Percentiles rank a stretch among this genome's conserved stretches.
phyloP scores from a whole-genome alignment of 768 basidiomycete species.

The Boletus coccyginus region DNA sequence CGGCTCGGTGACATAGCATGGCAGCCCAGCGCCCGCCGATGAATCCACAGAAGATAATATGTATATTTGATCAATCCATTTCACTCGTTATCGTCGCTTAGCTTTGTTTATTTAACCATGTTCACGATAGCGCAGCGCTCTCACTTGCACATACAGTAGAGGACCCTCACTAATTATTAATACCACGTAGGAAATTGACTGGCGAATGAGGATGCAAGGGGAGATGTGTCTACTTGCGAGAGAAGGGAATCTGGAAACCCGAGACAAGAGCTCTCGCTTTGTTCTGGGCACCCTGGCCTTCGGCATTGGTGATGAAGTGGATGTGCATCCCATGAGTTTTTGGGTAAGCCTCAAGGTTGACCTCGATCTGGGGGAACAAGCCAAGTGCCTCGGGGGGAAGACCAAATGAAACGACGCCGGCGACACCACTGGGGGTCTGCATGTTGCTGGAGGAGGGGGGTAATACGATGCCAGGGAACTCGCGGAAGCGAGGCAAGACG shows the following conservation, averaged over 20 bases:
- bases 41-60: constrained; percentile 5
- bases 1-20: constrained; percentile 63
- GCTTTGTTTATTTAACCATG: constrained; percentile 18
- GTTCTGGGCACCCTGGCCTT: constrained; percentile 88
- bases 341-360: constrained; percentile 89
- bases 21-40: constrained; percentile 36
- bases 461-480: constrained; percentile 81
- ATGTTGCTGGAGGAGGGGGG: constrained; percentile 70
- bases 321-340: constrained; percentile 88
- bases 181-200: constrained; percentile 9
- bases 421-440: constrained; percentile 71
- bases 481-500: constrained; percentile 90
- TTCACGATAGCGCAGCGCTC: constrained; percentile 22
- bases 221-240: constrained; percentile 35
- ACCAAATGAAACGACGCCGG: constrained; percentile 89
- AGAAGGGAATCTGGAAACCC: constrained; percentile 91
- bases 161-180: constrained; percentile 23
- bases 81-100: constrained; percentile 13
- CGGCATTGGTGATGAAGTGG: constrained; percentile 87
- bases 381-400: constrained; percentile 80
- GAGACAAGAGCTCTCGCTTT: constrained; percentile 82
- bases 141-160: constrained; percentile 32
- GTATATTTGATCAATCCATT: constrained; percentile 10
- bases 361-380: constrained; percentile 94
- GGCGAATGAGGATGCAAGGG: not conserved